Evolutionary conservation across 768 basidiomycete species (phyloP), one percentile per base, ranked within the genome.

Genomic region (Suillus luteus): DNA sequence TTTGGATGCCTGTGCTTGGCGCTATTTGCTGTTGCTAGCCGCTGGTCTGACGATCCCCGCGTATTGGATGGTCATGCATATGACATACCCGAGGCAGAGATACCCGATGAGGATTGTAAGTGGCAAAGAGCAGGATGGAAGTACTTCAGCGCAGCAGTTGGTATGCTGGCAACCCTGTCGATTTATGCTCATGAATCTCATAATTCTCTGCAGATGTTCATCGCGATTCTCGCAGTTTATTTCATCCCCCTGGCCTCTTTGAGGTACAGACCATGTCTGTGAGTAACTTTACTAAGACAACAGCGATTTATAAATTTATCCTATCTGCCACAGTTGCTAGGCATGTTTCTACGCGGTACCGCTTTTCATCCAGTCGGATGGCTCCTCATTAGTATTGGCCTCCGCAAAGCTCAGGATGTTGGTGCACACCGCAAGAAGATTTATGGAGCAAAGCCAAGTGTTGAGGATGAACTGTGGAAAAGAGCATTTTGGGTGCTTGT

Each of bases 401-500:
- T 82, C 54, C 86, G 81, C 55, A 91, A 90, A 71, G 85, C 85
- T 33, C 84, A 90, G 73, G 92, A 94, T 67, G 81, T 91, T 4
- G 93, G 93, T 31, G 88, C 87, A 7, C 93, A 95, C 69, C 81
- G 87, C 55, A 86, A 80, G 70, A 85, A 81, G 67, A 79, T 83
- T 1, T 90, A 90, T 62, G 76, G 77, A 3, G 68, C 71, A 7
- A 75, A 73, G 65, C 78, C 82, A 8, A 81, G 77, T 68, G 66
- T 82, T 60, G 86, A 90, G 49, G 83, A 86, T 43, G 91, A 93
- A 66, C 78, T 90, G 17, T 92, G 89, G 85, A 92, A 90, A 71
- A 85, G 93, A 33, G 87, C 86, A 0, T 92, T 93, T 70, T 92
- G 90, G 90, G 83, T 81, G 65, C 80, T 91, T 6, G 79, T 88